Percentiles rank a stretch among this genome's conserved stretches.
Conservation (phyloP, 2,329 filamentous ascomycete genomes). For the Albifimbria verrucaria region DNA sequence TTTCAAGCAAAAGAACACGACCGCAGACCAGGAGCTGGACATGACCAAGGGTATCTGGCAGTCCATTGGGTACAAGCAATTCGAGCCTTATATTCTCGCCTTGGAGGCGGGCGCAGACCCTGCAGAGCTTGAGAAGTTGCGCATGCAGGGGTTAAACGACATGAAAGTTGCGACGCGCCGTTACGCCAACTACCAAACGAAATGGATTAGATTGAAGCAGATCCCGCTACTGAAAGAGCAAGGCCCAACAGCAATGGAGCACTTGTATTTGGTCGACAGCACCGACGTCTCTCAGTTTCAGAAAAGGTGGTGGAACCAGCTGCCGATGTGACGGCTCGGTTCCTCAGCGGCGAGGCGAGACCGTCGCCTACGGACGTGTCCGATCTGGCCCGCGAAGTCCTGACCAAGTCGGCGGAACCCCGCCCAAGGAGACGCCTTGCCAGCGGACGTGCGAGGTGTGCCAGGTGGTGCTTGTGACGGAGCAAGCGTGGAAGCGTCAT, state of each 20-base stretch:
- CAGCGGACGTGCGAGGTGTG: conserved; percentile 72
- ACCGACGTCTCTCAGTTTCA: conserved; percentile 64
- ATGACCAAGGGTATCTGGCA: conserved; percentile 87
- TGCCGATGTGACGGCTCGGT: conserved; percentile 55
- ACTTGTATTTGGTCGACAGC: conserved; percentile 78
- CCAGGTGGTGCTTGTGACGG: conserved; percentile 57
- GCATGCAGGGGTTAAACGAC: conserved; percentile 60
- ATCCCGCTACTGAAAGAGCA: conserved; percentile 63
- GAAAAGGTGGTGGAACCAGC: conserved; percentile 65
- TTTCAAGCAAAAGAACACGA: conserved; percentile 30
- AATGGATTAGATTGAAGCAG: conserved; percentile 84
- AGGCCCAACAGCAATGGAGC: conserved; percentile 45
- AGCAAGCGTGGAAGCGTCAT: conserved; percentile 43
- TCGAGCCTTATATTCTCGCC: conserved; percentile 66
- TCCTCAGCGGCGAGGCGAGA: conserved; percentile 56
- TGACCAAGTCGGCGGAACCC: conserved; percentile 48
- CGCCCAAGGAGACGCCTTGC: conserved; percentile 49
- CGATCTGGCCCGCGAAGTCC: conserved; percentile 44
- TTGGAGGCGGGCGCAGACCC: conserved; percentile 23
- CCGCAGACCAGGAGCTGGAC: conserved; percentile 58
- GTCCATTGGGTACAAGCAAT: conserved; percentile 93
- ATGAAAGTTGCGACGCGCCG: conserved; percentile 82
- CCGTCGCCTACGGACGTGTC: conserved; percentile 50
- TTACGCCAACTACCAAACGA: conserved; percentile 80
- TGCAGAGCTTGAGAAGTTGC: conserved; percentile 51